Conservation (phyloP, 73 alveolate species). For the Durusdinium trenchii region DNA sequence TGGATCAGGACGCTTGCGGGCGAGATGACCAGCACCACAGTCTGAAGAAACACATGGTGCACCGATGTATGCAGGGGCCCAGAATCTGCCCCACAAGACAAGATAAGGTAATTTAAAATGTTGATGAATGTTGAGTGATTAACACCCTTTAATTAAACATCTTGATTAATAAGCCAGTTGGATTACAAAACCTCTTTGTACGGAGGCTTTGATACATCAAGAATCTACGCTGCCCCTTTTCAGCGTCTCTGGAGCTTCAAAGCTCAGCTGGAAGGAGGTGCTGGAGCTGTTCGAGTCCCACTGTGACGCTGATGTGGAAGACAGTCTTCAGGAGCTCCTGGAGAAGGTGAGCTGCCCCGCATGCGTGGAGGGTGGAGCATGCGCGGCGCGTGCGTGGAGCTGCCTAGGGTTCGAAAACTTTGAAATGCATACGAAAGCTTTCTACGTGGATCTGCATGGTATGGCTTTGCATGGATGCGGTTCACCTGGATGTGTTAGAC, state of each 20-base stretch:
- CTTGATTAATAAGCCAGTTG: background rate
- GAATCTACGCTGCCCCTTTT: background rate
- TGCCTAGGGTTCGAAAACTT: too few species aligned
- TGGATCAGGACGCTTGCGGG: slow-evolving; percentile 25
- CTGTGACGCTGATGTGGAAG: background rate
- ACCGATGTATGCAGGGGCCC: background rate
- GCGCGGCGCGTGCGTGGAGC: too few species aligned
- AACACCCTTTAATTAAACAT: background rate
- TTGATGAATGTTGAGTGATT: background rate
- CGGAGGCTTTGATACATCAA: background rate
- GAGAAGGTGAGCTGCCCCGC: too few species aligned
- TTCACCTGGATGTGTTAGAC: too few species aligned
- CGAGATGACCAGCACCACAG: background rate
- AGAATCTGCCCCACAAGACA: background rate
- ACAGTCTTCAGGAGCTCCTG: background rate
- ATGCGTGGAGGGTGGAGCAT: too few species aligned
- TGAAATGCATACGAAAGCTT: too few species aligned
- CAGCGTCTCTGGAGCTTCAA: background rate
- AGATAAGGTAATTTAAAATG: background rate
- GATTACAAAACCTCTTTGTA: background rate
- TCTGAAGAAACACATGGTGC: background rate
- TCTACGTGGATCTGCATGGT: too few species aligned
- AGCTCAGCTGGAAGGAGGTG: slow-evolving; percentile 35
- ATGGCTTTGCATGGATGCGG: too few species aligned
- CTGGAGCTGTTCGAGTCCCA: slow-evolving; percentile 68